Percentiles rank a stretch among this genome's conserved stretches.
Evolutionary conservation across 2,329 filamentous ascomycete species (phyloP).

Genomic region (Pestalotiopsis sp.): DNA sequence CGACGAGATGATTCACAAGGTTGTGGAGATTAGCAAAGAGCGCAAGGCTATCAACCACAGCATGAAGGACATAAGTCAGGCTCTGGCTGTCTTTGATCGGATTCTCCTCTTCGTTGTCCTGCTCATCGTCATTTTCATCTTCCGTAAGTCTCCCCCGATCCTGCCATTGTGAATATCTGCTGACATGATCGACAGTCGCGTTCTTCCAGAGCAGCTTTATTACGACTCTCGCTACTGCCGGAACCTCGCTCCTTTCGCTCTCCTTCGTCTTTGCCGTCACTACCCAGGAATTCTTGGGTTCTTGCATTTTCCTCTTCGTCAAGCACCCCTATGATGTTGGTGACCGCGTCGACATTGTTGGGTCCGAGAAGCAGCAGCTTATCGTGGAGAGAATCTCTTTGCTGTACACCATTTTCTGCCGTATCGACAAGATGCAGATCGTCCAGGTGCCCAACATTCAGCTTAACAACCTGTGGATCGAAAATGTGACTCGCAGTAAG

Average conservation of each 20-base stretch:
- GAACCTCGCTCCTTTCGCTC: constrained; percentile 89
- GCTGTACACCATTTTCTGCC: constrained; percentile 88
- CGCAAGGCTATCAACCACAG: constrained; percentile 87
- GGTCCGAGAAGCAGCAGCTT: constrained; percentile 61
- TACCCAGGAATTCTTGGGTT: constrained; percentile 93
- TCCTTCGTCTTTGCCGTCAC: constrained; percentile 95
- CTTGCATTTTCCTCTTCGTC: constrained; percentile 97
- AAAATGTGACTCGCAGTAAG: constrained; percentile 89
- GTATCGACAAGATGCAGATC: constrained; percentile 79
- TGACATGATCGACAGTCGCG: constrained; percentile 55
- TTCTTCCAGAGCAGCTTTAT: constrained; percentile 88
- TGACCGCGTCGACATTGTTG: constrained; percentile 82
- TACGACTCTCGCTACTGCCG: constrained; percentile 84
- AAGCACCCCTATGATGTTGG: constrained; percentile 98
- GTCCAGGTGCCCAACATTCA: constrained; percentile 88
- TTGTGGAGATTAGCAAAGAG: constrained; percentile 81
- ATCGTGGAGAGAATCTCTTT: constrained; percentile 93
- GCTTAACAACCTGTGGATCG: constrained; percentile 90
- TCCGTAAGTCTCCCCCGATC: no score
- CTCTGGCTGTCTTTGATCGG: constrained; percentile 86
- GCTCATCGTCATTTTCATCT: constrained; percentile 81
- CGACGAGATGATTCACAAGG: constrained; percentile 90
- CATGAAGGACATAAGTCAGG: constrained; percentile 97
- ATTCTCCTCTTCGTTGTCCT: constrained; percentile 81
- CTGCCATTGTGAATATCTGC: constrained; percentile 3